Percentiles rank a stretch among this genome's conserved stretches.
Conservation (phyloP, 495 filamentous ascomycete genomes). For the Aspergillus sclerotioniger region DNA sequence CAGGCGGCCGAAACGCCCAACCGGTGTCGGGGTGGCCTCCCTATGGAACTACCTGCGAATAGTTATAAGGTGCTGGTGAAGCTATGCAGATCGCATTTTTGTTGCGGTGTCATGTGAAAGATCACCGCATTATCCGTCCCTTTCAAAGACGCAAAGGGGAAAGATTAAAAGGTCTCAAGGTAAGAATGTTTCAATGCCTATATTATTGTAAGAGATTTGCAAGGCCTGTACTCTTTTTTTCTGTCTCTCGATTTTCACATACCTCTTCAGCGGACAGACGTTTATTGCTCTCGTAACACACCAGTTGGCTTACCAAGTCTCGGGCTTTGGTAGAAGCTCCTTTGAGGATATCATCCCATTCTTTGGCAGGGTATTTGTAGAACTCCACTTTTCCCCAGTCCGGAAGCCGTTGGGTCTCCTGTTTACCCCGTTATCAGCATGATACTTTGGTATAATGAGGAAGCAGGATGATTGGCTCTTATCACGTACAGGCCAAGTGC, state of each 20-base stretch:
- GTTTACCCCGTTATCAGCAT: conserved; percentile 10
- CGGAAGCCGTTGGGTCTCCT: conserved; percentile 56
- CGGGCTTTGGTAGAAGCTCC: conserved; percentile 46
- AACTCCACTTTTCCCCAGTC: conserved; percentile 71
- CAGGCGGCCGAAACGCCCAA: conserved; percentile 7
- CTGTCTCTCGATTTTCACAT: conserved; percentile 16
- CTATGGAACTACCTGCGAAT: not conserved
- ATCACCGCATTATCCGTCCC: not conserved
- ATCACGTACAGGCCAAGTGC: conserved; percentile 68
- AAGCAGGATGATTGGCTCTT: not conserved
- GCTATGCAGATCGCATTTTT: not conserved
- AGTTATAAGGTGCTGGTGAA: not conserved
- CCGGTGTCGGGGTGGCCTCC: not conserved
- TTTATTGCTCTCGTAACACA: conserved; percentile 55
- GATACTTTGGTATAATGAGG: not conserved
- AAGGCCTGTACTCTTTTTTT: not conserved
- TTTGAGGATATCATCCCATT: conserved; percentile 55
- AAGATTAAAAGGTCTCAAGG: conserved; percentile 21
- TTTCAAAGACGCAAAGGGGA: not conserved
- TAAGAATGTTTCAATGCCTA: conserved; percentile 42
- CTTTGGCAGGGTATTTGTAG: conserved; percentile 46
- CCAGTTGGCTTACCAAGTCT: conserved; percentile 53
- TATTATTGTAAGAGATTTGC: conserved; percentile 15
- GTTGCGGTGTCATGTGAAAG: not conserved
- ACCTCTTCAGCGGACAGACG: conserved; percentile 52